Conservation (phyloP, 768 basidiomycete species). For the Candolleomyces aberdarensis region DNA sequence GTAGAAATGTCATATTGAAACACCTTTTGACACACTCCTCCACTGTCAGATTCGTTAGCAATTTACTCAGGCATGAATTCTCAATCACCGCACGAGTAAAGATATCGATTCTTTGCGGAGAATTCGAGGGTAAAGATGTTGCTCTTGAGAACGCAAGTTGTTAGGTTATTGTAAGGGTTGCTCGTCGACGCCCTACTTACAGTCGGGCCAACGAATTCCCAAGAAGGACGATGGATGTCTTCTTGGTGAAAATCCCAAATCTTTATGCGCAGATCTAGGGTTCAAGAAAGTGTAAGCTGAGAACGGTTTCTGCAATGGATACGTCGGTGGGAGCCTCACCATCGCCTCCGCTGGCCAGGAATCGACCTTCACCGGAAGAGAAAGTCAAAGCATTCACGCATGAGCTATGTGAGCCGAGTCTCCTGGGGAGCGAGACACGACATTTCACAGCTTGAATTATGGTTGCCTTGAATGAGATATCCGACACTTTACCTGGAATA, state of each 20-base stretch:
- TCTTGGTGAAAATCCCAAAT: slow-evolving; percentile 71
- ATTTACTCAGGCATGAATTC: neutral
- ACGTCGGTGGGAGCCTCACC: slow-evolving; percentile 35
- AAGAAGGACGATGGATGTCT: slow-evolving; percentile 40
- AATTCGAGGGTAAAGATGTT: slow-evolving; percentile 73
- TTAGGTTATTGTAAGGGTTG: neutral
- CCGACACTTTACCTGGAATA: slow-evolving; percentile 32
- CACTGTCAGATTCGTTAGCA: slow-evolving; percentile 31
- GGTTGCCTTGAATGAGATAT: neutral
- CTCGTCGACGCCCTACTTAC: slow-evolving; percentile 22
- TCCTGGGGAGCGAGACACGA: slow-evolving; percentile 19
- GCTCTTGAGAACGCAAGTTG: slow-evolving; percentile 35
- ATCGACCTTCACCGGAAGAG: slow-evolving; percentile 57
- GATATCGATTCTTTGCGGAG: slow-evolving; percentile 59
- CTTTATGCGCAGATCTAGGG: slow-evolving; percentile 48
- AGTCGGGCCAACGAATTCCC: slow-evolving; percentile 43
- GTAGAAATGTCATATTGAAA: slow-evolving; percentile 52
- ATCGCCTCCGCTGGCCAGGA: slow-evolving; percentile 69
- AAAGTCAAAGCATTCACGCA: slow-evolving; percentile 66
- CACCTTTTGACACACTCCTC: slow-evolving; percentile 50
- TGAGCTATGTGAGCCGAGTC: slow-evolving; percentile 47
- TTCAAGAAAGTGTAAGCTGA: slow-evolving; percentile 4
- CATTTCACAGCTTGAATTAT: neutral
- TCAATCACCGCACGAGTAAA: slow-evolving; percentile 55
- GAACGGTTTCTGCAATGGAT: neutral